phyloP scores from a whole-genome alignment of 257 asterid genomes.

The Ilex asprella region DNA sequence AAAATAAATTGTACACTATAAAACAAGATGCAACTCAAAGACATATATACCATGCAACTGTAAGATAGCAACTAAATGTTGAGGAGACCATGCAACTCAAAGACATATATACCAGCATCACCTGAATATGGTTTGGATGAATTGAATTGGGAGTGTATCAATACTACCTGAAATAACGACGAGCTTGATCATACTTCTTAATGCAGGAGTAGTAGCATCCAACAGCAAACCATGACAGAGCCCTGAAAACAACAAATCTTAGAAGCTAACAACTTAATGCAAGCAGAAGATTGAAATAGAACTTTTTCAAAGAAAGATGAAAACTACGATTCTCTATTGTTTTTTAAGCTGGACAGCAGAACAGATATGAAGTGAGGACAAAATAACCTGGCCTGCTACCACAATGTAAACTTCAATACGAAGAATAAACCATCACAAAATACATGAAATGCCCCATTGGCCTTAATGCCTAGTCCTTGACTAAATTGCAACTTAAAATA shows the following conservation, averaged over 20 bases:
- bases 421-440: no score
- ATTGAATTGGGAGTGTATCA: background rate
- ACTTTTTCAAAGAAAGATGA: background rate
- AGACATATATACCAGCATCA: no score
- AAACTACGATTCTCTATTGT: no score
- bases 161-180: conserved; percentile 83
- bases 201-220: conserved; percentile 97
- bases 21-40: no score
- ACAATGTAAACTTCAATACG: no score
- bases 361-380: background rate
- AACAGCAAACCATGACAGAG: conserved; percentile 96
- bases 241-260: conserved; percentile 47
- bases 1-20: no score
- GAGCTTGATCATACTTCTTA: conserved; percentile 87
- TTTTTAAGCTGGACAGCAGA: background rate
- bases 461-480: no score
- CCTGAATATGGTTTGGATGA: no score
- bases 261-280: conserved; percentile 13
- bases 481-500: background rate
- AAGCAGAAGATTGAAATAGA: background rate
- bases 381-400: background rate
- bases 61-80: no score
- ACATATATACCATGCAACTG: no score
- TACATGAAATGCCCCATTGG: no score
- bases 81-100: no score